These are phyloP conservation scores for Chlorella sp. DNA, from an alignment of 139 green algal species.

Conservation along the genomic window DNA sequence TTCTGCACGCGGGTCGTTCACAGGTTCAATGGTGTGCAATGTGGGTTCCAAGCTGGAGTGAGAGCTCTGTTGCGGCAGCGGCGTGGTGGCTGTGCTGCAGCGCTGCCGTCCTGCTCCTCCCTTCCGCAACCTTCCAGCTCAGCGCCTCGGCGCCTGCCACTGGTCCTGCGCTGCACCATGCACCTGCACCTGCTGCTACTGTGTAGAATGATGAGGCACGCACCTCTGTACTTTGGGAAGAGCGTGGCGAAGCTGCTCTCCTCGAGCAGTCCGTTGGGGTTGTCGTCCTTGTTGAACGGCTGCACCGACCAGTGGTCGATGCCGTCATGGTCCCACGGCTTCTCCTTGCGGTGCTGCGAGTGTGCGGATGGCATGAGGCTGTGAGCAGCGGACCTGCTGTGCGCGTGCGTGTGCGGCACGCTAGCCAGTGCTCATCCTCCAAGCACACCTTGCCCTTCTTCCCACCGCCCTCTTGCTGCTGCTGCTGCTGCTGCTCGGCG, in stretches of 20 bases:
- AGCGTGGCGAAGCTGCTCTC: slow-evolving; percentile 95
- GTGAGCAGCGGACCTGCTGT: neutral
- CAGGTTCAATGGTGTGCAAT: no score
- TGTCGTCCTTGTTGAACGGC: slow-evolving; percentile 83
- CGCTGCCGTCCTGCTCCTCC: no score
- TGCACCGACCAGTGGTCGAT: slow-evolving; percentile 91
- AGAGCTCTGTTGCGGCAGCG: no score
- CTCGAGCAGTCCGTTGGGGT: slow-evolving; percentile 86
- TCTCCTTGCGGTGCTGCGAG: slow-evolving; percentile 71
- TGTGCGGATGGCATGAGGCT: neutral
- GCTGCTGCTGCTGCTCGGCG: no score
- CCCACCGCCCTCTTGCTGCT: no score
- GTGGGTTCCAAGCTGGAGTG: no score
- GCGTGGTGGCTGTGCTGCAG: no score
- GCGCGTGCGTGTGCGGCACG: neutral
- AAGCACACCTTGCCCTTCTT: no score
- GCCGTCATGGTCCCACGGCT: slow-evolving; percentile 95
- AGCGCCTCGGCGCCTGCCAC: no score
- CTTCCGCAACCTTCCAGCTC: no score
- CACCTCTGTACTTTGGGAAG: slow-evolving; percentile 96
- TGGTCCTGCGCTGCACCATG: no score
- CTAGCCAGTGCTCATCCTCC: neutral
- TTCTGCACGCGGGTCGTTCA: slow-evolving; percentile 65
- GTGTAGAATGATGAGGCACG: neutral
- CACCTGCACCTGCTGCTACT: no score